These are phyloP conservation scores for Xerocomus amazonicus DNA, from an alignment of 1,284 basidiomycete genomes.

Conservation along the genomic window DNA sequence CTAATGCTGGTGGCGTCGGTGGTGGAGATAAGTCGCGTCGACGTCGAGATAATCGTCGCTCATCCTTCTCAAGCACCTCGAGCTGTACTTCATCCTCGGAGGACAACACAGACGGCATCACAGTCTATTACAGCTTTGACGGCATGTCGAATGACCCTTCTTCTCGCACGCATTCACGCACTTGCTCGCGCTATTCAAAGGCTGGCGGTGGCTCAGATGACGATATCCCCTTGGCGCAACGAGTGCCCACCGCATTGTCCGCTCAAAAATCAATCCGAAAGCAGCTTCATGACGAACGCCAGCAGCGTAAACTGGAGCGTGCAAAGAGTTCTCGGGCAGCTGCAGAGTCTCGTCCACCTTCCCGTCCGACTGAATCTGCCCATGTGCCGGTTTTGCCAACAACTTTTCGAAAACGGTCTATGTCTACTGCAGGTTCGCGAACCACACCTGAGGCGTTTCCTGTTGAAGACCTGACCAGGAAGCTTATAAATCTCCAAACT, in stretches of 20 bases:
- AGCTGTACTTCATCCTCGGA: slow-evolving; percentile 39
- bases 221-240: slow-evolving; percentile 72
- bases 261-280: slow-evolving; percentile 75
- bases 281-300: slow-evolving; percentile 65
- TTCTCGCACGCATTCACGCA: slow-evolving; percentile 24
- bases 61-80: slow-evolving; percentile 32
- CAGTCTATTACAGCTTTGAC: slow-evolving; percentile 43
- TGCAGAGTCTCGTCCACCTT: slow-evolving; percentile 8
- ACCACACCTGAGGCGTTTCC: slow-evolving; percentile 40
- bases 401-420: slow-evolving; percentile 30
- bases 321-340: slow-evolving; percentile 28
- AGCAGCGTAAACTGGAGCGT: slow-evolving; percentile 51
- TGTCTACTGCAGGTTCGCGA: slow-evolving; percentile 21
- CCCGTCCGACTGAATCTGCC: slow-evolving; percentile 9
- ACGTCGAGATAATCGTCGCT: slow-evolving; percentile 26
- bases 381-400: slow-evolving; percentile 5
- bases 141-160: slow-evolving; percentile 25
- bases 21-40: slow-evolving; percentile 36
- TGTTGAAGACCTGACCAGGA: slow-evolving; percentile 56
- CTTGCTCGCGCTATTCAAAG: slow-evolving; percentile 22
- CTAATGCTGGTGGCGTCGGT: slow-evolving; percentile 29
- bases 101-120: slow-evolving; percentile 37
- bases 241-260: slow-evolving; percentile 71
- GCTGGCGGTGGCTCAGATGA: slow-evolving; percentile 36
- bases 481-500: slow-evolving; percentile 51